A percentile compares a stretch with the other conserved stretches of the same genome.
Evolutionary conservation across 1,284 basidiomycete genomes (phyloP).

Genomic region (Pisolithus thermaeus): DNA sequence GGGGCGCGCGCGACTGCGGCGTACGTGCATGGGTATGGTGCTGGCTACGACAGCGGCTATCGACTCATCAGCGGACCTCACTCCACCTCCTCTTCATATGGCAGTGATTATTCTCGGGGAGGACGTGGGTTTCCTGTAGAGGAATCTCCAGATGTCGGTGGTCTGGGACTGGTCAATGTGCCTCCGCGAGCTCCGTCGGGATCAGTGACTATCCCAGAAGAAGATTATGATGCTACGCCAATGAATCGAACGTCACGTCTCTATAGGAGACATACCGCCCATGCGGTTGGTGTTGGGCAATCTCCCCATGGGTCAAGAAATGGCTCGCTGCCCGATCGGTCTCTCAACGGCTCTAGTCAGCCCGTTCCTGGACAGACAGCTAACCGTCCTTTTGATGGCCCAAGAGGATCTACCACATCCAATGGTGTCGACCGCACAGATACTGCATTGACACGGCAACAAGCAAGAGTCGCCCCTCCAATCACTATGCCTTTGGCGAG

Average conservation of each 20-base stretch:
- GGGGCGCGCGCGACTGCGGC: slow-evolving; percentile 23
- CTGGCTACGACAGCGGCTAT: slow-evolving; percentile 23
- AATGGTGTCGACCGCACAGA: slow-evolving; percentile 7
- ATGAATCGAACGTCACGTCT: slow-evolving; percentile 17
- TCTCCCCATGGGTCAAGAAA: slow-evolving; percentile 12
- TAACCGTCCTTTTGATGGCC: slow-evolving; percentile 12
- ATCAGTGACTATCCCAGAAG: slow-evolving; percentile 26
- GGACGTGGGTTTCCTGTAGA: slow-evolving; percentile 21
- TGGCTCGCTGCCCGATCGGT: slow-evolving; percentile 8
- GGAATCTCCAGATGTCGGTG: slow-evolving; percentile 23
- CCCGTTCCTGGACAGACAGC: slow-evolving; percentile 14
- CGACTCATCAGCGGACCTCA: slow-evolving; percentile 14
- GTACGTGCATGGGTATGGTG: slow-evolving; percentile 26
- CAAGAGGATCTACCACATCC: slow-evolving; percentile 15
- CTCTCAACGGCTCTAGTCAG: slow-evolving; percentile 12
- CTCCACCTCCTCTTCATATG: slow-evolving; percentile 15
- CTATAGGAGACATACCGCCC: slow-evolving; percentile 23
- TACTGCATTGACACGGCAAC: background rate
- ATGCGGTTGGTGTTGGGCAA: slow-evolving; percentile 17
- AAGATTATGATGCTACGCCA: slow-evolving; percentile 18
- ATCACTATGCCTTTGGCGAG: slow-evolving; percentile 9
- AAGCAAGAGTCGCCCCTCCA: slow-evolving; percentile 8
- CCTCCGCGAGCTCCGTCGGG: slow-evolving; percentile 16
- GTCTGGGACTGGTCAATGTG: slow-evolving; percentile 24
- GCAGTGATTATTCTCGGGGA: slow-evolving; percentile 17